Conservation (phyloP, 1,284 basidiomycete genomes). For the Volvariella surrecta region DNA sequence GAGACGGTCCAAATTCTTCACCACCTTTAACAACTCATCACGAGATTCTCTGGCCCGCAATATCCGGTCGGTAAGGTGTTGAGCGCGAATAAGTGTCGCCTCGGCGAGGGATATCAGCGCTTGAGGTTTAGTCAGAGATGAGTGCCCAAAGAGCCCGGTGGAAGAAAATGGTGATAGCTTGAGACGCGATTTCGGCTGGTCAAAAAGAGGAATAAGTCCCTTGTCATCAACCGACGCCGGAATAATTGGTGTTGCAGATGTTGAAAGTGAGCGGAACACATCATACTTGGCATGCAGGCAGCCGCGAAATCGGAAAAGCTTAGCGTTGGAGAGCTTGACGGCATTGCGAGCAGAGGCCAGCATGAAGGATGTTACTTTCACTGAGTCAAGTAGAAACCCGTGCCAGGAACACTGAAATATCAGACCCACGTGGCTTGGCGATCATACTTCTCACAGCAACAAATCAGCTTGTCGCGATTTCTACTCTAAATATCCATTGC, state of each 20-base stretch:
- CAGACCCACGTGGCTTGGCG: background rate
- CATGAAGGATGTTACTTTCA: conserved; percentile 31
- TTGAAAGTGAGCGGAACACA: conserved; percentile 8
- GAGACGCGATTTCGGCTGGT: conserved; percentile 40
- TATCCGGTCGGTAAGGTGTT: conserved; percentile 68
- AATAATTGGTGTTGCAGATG: conserved; percentile 16
- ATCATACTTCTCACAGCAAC: background rate
- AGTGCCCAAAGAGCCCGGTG: conserved; percentile 72
- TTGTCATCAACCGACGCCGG: conserved; percentile 57
- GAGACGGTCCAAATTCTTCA: conserved; percentile 91
- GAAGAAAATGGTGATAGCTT: conserved; percentile 31
- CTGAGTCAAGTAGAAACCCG: too few relatives aligned
- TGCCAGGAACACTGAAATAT: too few relatives aligned
- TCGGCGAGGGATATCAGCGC: conserved; percentile 59
- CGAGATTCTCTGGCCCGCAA: conserved; percentile 55
- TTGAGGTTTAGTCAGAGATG: conserved; percentile 48
- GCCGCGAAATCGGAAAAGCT: conserved; percentile 34
- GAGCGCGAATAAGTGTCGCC: conserved; percentile 66
- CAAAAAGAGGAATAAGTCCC: conserved; percentile 62
- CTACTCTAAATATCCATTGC: too few relatives aligned
- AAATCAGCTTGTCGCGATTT: too few relatives aligned
- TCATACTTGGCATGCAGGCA: conserved; percentile 27
- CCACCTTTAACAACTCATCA: conserved; percentile 71
- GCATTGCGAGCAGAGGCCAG: conserved; percentile 38
- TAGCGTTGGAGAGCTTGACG: conserved; percentile 25